Evolutionary conservation across 768 basidiomycete genomes (phyloP), one percentile per base, ranked within the genome.

Genomic region (Rubroboletus satanas): DNA sequence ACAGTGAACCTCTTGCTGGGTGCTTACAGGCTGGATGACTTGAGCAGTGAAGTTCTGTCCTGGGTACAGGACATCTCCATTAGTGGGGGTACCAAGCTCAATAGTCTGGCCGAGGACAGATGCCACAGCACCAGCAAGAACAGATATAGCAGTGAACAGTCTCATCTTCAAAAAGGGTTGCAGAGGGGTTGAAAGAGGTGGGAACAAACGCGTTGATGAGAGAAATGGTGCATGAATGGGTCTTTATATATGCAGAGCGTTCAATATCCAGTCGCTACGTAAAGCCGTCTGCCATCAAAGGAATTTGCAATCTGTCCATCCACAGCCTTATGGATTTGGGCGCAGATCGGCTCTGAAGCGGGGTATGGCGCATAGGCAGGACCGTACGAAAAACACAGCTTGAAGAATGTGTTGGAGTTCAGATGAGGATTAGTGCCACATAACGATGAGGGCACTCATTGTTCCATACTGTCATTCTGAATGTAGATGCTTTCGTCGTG

Each of bases 61-160:
- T 15, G 14, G 54, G 3, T 1, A 0, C 17, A 70, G 32, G 32
- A 63, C 45, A 9, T 56, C 33, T 15, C 70, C 68, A 7, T 59
- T 12, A 6, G 58, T 50, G 21, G 70, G 69, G 29, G 44, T 7
- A 29, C 64, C 66, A 7, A 71, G 51, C 36, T 59, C 51, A 9
- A 70, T 71, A 1, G 69, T 70, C 58, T 71, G 70, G 9, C 62
- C 60, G 9, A 70, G 33, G 10, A 56, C 61, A 36, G 55, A 54
- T 0, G 45, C 55, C 6, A 47, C 56, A 8, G 36, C 57, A 12
- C 49, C 33, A n/a, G 39, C 35, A 10, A 66, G 42, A 21, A 60
- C 26, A 47, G 43, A 31, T 23, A 56, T 31, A n/a, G 32, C 8
- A 10, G 58, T 5, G 39, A 61, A 36, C 33, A 55, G 17, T 42